These are phyloP conservation scores for Zymoseptoria ardabiliae DNA, from an alignment of 2,329 filamentous ascomycete species.

Conservation along the genomic window DNA sequence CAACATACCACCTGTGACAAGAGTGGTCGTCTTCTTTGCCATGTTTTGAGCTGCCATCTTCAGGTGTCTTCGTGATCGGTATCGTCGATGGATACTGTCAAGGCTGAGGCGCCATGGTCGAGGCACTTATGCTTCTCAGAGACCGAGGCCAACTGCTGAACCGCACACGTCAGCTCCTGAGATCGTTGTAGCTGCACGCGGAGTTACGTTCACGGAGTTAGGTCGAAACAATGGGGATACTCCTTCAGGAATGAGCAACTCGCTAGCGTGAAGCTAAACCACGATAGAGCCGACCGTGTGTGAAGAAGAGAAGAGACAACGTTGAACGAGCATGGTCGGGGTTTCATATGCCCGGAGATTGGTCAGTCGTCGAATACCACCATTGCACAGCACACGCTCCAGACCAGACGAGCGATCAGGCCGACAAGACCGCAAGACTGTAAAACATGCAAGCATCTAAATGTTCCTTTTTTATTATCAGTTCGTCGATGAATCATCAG, in stretches of 20 bases:
- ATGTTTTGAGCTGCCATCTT: background rate
- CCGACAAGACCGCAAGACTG: background rate
- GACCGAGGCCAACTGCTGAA: background rate
- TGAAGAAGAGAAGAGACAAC: background rate
- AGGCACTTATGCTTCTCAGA: background rate
- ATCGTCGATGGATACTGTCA: background rate
- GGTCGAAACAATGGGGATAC: background rate
- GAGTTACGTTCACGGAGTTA: background rate
- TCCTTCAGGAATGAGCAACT: background rate
- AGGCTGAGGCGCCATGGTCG: background rate
- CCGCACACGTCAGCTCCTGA: background rate
- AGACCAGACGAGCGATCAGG: background rate
- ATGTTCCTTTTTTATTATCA: background rate
- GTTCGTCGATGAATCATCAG: background rate
- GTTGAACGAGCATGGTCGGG: background rate
- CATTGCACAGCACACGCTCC: background rate
- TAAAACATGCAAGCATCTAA: background rate
- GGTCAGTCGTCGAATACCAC: background rate
- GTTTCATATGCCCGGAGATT: background rate
- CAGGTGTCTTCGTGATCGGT: background rate
- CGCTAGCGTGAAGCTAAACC: background rate
- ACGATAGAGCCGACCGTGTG: background rate
- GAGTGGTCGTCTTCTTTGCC: constrained; percentile 25
- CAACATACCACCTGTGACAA: constrained; percentile 33
- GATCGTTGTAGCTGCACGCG: background rate